A percentile compares a stretch with the other conserved stretches of the same genome.
Conservation (phyloP, 768 basidiomycete species). For the Auricularia sp. region DNA sequence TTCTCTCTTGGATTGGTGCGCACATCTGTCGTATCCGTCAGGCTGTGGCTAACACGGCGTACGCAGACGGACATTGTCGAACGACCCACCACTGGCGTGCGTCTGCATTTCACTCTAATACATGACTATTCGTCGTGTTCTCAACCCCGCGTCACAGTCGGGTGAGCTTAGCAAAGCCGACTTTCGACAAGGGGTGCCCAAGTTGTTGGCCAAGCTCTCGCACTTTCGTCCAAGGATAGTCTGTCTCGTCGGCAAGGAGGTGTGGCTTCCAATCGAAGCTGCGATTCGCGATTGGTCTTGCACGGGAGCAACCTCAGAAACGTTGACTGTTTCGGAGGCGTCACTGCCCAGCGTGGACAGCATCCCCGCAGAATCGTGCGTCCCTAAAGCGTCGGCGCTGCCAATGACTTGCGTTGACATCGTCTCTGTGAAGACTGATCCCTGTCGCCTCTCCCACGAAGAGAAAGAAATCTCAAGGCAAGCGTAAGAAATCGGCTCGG, state of each 20-base stretch:
- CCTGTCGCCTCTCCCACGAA: too few relatives aligned
- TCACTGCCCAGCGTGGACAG: background rate
- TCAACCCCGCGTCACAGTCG: background rate
- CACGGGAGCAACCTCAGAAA: background rate
- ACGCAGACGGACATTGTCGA: background rate
- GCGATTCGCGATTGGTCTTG: slow-evolving; percentile 10
- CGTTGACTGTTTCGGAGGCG: background rate
- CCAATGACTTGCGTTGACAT: too few relatives aligned
- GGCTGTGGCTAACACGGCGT: background rate
- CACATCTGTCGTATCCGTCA: background rate
- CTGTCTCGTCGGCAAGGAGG: slow-evolving; percentile 71
- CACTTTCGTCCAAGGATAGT: slow-evolving; percentile 51
- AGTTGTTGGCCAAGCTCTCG: slow-evolving; percentile 49
- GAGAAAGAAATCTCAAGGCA: too few relatives aligned
- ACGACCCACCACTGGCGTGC: background rate
- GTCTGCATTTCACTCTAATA: background rate
- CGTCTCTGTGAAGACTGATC: too few relatives aligned
- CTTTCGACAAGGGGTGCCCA: slow-evolving; percentile 42
- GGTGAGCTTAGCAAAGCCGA: slow-evolving; percentile 24
- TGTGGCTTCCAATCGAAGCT: slow-evolving; percentile 38
- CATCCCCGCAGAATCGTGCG: too few relatives aligned
- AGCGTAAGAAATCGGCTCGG: too few relatives aligned
- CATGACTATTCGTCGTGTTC: too few relatives aligned
- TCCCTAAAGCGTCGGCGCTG: too few relatives aligned
- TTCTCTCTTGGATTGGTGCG: background rate